Base-by-base conservation (phyloP, 768 basidiomycete species). In the Heimioporus sp. region DNA sequence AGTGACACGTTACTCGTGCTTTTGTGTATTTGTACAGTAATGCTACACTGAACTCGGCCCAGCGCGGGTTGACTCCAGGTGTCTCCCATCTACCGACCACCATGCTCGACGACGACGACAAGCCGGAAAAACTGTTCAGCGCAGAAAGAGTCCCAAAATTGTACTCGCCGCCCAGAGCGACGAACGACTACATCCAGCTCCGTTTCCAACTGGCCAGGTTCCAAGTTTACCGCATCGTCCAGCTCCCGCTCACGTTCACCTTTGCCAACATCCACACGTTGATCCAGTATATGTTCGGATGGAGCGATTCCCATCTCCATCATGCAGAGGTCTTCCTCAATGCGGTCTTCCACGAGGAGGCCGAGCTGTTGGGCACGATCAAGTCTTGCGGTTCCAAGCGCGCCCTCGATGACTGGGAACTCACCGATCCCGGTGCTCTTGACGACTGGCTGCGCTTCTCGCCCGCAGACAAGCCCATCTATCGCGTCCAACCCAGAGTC, bases 231-330 rank as follows among this genome's bases (percentile, higher is more conserved):
- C 66, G 60, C 40, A 39, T 61, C 56, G 63, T 54, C 30, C 57
- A 37, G 5, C 55, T 67, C 13, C 67, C 65, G 1, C 50, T 59
- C 48, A 61, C 69, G 19, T 62, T 62, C 57, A 69, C 63, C 6
- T 66, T 71, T 40, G 59, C 64, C 53, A 64, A 71, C 47, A 60
- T 71, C 43, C 63, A 64, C 53, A 55, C 34, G 12, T 52, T 62
- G 54, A 58, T 71, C 44, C 62, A 63, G 43, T 65, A 62, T 55
- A 59, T 64, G 55, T 71, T 71, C 48, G 69, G 69, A 44, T 69
- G 69, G 67, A 55, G 54, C 34, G 45, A 64, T 20, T 46, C 51
- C 16, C 68, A 67, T 47, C 40, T 54, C 21, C 66, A 68, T 48
- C 52, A 39, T 6, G 56, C 65, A 21, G 62, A 61, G 30, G 61